A percentile compares a stretch with the other conserved stretches of the same genome.
Conservation (phyloP, 768 basidiomycete species). For the Dacryopinax spathularia region DNA sequence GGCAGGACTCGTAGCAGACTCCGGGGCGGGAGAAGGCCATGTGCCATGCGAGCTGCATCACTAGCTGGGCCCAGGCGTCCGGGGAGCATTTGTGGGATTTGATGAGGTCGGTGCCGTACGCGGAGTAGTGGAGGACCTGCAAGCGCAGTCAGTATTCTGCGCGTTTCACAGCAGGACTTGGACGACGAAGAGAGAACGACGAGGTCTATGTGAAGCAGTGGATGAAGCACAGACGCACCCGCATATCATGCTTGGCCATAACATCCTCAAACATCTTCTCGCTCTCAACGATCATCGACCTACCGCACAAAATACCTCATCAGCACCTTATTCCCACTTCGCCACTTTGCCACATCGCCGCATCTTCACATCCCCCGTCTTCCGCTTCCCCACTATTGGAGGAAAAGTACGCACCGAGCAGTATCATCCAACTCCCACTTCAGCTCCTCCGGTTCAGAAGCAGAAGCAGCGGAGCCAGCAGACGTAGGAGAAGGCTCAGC, state of each 20-base stretch:
- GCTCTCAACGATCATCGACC: conserved; percentile 44
- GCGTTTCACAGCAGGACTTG: too few species aligned
- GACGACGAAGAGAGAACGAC: neutral
- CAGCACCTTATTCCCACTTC: too few species aligned
- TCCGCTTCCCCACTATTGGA: too few species aligned
- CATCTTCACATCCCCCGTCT: too few species aligned
- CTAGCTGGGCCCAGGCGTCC: conserved; percentile 88
- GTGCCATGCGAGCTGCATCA: conserved; percentile 91
- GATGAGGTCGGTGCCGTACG: conserved; percentile 76
- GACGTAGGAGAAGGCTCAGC: conserved; percentile 45
- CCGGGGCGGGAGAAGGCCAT: conserved; percentile 59
- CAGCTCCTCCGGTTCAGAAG: conserved; percentile 52
- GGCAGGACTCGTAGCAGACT: conserved; percentile 83
- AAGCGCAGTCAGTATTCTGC: too few species aligned
- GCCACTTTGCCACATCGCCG: too few species aligned
- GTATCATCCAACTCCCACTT: conserved; percentile 49
- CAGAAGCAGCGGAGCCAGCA: conserved; percentile 21
- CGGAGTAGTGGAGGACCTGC: conserved; percentile 67
- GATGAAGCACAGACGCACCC: conserved; percentile 44
- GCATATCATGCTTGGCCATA: conserved; percentile 64
- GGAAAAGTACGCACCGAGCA: too few species aligned
- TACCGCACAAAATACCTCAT: too few species aligned
- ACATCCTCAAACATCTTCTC: conserved; percentile 59
- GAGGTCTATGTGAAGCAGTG: conserved; percentile 15
- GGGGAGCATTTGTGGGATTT: conserved; percentile 68